Evolutionary conservation across 1,139 yeast genomes (phyloP).

Genomic region (Debaryomyces coudertii): DNA sequence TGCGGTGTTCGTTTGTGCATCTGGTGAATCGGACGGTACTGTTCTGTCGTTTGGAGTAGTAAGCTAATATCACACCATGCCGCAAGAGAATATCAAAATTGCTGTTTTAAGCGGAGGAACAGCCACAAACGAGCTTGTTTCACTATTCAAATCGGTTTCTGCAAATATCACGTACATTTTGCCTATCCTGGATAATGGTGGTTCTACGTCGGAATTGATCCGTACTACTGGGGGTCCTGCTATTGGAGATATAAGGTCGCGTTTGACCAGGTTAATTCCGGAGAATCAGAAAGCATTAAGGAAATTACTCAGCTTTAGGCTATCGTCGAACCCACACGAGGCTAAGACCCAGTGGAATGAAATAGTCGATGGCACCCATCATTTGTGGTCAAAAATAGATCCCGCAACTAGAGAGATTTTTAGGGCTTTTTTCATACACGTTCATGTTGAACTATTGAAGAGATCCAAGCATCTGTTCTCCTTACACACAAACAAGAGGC

Average conservation of each 20-base stretch:
- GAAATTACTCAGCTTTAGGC: slow-evolving; percentile 59
- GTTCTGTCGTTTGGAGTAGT: neutral
- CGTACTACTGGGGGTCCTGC: slow-evolving; percentile 94
- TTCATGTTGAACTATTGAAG: slow-evolving; percentile 76
- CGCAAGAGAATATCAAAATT: slow-evolving; percentile 19
- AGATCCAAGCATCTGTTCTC: slow-evolving; percentile 53
- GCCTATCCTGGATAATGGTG: slow-evolving; percentile 93
- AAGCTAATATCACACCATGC: neutral
- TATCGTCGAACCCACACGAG: slow-evolving; percentile 51
- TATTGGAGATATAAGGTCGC: slow-evolving; percentile 85
- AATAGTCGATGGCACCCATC: slow-evolving; percentile 80
- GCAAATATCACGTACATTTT: slow-evolving; percentile 61
- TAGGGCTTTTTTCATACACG: slow-evolving; percentile 76
- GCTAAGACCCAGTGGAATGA: slow-evolving; percentile 78
- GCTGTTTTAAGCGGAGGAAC: slow-evolving; percentile 75
- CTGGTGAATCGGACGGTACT: neutral
- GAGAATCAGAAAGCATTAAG: slow-evolving; percentile 46
- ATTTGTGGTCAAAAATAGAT: slow-evolving; percentile 64
- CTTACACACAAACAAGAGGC: slow-evolving; percentile 45
- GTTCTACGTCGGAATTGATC: slow-evolving; percentile 89
- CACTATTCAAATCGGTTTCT: slow-evolving; percentile 47
- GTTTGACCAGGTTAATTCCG: slow-evolving; percentile 74
- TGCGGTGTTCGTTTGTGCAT: neutral
- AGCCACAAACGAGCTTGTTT: slow-evolving; percentile 67
- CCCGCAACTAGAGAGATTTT: slow-evolving; percentile 72